A percentile compares a stretch with the other conserved stretches of the same genome.
These are phyloP conservation scores for Penicillium bialowiezense DNA, from an alignment of 495 filamentous ascomycete species.

Conservation along the genomic window DNA sequence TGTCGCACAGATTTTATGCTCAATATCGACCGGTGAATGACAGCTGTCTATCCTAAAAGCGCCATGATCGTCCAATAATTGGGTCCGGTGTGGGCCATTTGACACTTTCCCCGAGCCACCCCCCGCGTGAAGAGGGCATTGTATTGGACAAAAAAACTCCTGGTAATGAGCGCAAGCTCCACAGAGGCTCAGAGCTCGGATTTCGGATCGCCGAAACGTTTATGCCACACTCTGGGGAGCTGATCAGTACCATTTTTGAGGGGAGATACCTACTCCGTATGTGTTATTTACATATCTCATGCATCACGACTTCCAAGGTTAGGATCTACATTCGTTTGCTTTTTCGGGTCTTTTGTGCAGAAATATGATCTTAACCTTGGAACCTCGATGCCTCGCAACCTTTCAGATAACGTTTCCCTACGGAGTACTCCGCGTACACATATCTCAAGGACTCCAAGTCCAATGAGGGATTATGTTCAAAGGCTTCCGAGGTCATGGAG, in stretches of 20 bases:
- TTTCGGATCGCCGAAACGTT: no score
- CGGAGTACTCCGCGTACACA: no score
- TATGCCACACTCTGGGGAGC: no score
- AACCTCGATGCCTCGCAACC: no score
- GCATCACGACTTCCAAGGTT: not conserved
- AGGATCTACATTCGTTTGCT: not conserved
- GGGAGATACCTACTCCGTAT: no score
- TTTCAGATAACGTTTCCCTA: no score
- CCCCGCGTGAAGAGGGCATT: not conserved
- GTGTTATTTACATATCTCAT: constrained; percentile 4
- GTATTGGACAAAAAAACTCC: not conserved
- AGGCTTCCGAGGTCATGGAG: no score
- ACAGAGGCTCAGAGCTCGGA: no score
- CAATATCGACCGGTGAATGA: not conserved
- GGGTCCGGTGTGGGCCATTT: not conserved
- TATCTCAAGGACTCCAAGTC: no score
- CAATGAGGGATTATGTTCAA: no score
- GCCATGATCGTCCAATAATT: constrained; percentile 10
- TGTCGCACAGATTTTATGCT: not conserved
- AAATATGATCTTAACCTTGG: not conserved
- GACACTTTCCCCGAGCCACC: not conserved
- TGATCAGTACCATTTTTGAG: no score
- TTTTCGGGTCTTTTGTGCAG: not conserved
- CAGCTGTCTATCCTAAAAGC: not conserved
- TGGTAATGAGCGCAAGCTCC: no score